These are phyloP conservation scores for Didymella segeticola DNA, from an alignment of 2,329 filamentous ascomycete species.

Conservation along the genomic window DNA sequence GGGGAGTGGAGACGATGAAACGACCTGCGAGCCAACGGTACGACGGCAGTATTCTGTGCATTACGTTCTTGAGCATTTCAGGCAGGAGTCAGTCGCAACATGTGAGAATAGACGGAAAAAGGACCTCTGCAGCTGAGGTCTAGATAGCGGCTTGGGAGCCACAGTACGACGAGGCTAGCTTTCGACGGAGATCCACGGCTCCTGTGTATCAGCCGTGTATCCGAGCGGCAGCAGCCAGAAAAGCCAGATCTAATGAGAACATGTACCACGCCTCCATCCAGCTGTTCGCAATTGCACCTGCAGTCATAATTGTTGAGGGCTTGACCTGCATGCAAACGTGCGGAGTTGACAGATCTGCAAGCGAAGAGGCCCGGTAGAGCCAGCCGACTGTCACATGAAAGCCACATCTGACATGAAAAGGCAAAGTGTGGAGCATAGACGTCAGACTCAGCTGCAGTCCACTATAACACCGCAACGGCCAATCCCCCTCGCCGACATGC, in stretches of 20 bases:
- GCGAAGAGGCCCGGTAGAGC: conserved; percentile 14
- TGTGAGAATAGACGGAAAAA: conserved; percentile 37
- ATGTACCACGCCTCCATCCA: conserved; percentile 23
- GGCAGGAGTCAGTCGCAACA: conserved; percentile 38
- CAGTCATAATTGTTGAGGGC: conserved; percentile 12
- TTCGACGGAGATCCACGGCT: conserved; percentile 18
- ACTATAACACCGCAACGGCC: conserved; percentile 1
- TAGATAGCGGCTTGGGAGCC: conserved; percentile 23
- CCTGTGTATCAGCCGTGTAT: conserved; percentile 20
- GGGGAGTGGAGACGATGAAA: conserved; percentile 23
- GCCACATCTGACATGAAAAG: conserved; percentile 18
- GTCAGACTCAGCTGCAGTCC: conserved; percentile 12
- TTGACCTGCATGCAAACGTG: conserved; percentile 3
- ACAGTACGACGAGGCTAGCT: conserved; percentile 21
- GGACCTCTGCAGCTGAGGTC: conserved; percentile 25
- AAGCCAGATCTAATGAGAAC: conserved; percentile 33
- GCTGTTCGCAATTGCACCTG: conserved; percentile 17
- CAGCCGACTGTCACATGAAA: conserved; percentile 42
- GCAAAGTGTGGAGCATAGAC: conserved; percentile 9
- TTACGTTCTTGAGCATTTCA: conserved; percentile 42
- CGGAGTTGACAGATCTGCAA: conserved; percentile 16
- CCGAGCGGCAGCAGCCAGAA: conserved; percentile 20
- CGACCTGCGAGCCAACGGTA: conserved; percentile 19
- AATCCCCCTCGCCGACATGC: not conserved
- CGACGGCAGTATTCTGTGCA: conserved; percentile 32